Evolutionary conservation across 495 filamentous ascomycete genomes (phyloP).

Genomic region (Talaromyces adpressus): DNA sequence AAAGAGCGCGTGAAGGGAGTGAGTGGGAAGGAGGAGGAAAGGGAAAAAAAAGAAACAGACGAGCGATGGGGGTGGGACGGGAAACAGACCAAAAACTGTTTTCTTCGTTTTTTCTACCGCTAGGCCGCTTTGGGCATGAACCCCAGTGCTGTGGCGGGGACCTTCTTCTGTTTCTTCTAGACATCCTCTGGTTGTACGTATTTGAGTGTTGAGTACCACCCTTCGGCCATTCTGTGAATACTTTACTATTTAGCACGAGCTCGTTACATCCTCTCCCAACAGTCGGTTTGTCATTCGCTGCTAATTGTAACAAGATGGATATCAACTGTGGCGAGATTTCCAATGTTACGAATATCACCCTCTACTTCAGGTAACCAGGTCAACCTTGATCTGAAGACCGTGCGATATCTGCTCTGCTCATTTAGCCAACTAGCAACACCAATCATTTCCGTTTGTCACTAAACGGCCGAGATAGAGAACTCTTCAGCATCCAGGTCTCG

Average conservation of each 20-base stretch:
- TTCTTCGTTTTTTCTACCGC: conserved; percentile 5
- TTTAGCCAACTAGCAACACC: not conserved
- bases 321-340: not conserved
- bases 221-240: not conserved
- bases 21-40: not conserved
- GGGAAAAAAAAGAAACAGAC: conserved; percentile 9
- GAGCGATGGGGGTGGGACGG: conserved; percentile 8
- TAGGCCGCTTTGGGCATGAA: conserved; percentile 4
- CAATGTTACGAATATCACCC: not conserved
- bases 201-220: not conserved
- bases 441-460: not conserved
- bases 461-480: not conserved
- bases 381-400: not conserved
- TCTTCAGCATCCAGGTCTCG: not conserved
- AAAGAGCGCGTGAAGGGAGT: conserved; percentile 4
- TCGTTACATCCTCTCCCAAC: not conserved
- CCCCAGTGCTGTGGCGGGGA: conserved; percentile 2
- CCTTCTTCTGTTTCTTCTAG: not conserved
- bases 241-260: not conserved
- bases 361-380: not conserved
- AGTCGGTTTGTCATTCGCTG: not conserved
- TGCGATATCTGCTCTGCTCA: not conserved
- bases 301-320: not conserved
- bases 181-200: not conserved
- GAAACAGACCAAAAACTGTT: conserved; percentile 6